These are phyloP conservation scores for Tillandsia leiboldiana DNA, from an alignment of 176 grass and related monocot genomes.

Conservation along the genomic window DNA sequence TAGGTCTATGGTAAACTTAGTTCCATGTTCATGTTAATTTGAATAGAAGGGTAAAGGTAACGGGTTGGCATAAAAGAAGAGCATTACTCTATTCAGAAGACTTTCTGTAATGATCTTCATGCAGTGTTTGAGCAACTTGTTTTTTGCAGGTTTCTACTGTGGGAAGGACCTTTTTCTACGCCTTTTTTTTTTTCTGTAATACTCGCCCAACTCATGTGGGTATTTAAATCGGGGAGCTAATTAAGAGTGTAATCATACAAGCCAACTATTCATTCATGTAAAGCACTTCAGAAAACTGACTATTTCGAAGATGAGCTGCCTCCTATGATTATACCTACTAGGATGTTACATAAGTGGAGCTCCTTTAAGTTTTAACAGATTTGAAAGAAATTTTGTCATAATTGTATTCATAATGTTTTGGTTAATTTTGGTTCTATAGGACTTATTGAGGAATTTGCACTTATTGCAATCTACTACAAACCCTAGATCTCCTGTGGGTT, in stretches of 20 bases:
- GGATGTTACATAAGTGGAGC: neutral
- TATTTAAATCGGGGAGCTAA: neutral
- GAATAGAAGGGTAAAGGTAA: too few relatives aligned
- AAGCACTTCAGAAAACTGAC: neutral
- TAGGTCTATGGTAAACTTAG: too few relatives aligned
- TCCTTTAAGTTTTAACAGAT: neutral
- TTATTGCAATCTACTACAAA: constrained; percentile 23
- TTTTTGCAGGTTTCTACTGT: too few relatives aligned
- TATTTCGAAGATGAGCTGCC: neutral
- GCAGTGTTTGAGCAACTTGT: neutral
- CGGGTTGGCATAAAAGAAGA: neutral
- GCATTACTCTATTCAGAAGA: neutral
- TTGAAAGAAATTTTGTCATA: neutral
- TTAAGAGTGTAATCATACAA: neutral
- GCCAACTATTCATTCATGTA: neutral
- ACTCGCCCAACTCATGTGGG: too few relatives aligned
- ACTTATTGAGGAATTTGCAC: constrained; percentile 30
- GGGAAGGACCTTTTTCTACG: too few relatives aligned
- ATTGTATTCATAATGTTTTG: neutral
- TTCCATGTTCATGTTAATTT: too few relatives aligned
- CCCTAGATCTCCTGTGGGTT: constrained; percentile 3
- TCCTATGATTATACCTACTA: neutral
- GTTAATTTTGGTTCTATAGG: constrained; percentile 16
- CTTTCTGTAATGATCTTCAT: neutral
- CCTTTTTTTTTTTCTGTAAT: too few relatives aligned